Evolutionary conservation across 768 basidiomycete species (phyloP).

Genomic region (Nidularia sp.): DNA sequence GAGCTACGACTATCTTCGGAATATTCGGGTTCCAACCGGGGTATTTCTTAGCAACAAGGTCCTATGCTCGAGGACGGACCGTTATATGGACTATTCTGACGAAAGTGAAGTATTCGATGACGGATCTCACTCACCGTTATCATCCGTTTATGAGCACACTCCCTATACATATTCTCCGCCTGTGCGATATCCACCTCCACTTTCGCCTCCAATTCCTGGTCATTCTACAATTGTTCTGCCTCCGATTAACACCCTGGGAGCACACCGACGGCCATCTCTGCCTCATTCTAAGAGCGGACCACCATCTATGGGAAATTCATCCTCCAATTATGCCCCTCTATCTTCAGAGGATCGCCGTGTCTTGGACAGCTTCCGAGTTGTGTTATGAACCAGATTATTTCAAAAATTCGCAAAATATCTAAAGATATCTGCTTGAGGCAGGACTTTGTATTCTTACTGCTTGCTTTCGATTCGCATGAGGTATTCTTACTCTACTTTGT

Average conservation of each 20-base stretch:
- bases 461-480: too few species aligned
- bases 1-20: conserved; percentile 69
- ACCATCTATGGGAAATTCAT: neutral
- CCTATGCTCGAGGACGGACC: conserved; percentile 33
- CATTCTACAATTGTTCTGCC: conserved; percentile 15
- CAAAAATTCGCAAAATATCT: too few species aligned
- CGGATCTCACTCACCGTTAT: conserved; percentile 7
- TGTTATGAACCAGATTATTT: conserved; percentile 22
- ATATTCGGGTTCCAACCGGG: conserved; percentile 62
- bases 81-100: conserved; percentile 41
- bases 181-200: conserved; percentile 10
- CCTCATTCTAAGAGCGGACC: conserved; percentile 9
- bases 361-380: conserved; percentile 52
- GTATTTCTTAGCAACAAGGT: conserved; percentile 72
- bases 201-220: conserved; percentile 9
- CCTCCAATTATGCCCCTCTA: conserved; percentile 29
- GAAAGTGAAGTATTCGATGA: conserved; percentile 38
- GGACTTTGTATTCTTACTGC: too few species aligned
- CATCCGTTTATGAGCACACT: conserved; percentile 7
- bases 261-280: conserved; percentile 13
- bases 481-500: too few species aligned
- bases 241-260: conserved; percentile 18
- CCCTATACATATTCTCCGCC: conserved; percentile 4
- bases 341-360: conserved; percentile 58
- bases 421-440: too few species aligned